phyloP scores from a whole-genome alignment of 176 grass and related monocot genomes.

The Rhynchospora breviuscula region DNA sequence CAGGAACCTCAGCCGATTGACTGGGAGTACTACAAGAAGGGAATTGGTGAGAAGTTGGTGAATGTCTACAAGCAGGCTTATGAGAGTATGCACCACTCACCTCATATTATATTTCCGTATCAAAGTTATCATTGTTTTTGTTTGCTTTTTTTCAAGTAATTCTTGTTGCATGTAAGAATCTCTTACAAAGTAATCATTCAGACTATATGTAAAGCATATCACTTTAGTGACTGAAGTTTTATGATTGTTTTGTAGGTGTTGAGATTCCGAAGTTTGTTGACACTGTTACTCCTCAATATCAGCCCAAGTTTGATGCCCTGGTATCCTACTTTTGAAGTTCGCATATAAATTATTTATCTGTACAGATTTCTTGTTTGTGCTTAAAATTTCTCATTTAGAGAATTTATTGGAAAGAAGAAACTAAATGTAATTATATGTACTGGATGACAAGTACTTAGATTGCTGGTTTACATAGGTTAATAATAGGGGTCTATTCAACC shows the following conservation, averaged over 20 bases:
- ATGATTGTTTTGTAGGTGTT: slow-evolving; percentile 47
- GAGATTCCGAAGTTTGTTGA: slow-evolving; percentile 90
- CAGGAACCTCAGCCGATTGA: slow-evolving; percentile 80
- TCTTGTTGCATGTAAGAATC: background rate
- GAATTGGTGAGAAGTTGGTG: slow-evolving; percentile 66
- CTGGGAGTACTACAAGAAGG: slow-evolving; percentile 86
- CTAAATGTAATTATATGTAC: background rate
- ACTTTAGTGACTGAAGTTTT: background rate
- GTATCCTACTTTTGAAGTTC: slow-evolving; percentile 31
- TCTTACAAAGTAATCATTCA: background rate
- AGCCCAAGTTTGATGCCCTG: slow-evolving; percentile 88
- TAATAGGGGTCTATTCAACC: background rate
- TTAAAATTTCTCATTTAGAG: background rate
- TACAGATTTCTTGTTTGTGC: background rate
- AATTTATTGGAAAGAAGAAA: background rate
- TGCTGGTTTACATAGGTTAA: background rate
- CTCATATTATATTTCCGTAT: background rate
- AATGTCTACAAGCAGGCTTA: slow-evolving; percentile 86
- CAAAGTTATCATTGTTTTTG: background rate
- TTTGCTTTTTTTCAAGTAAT: background rate
- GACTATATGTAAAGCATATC: background rate
- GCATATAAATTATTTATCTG: background rate
- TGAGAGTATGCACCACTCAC: slow-evolving; percentile 50
- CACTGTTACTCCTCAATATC: slow-evolving; percentile 76
- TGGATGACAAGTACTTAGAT: background rate